Percentiles rank a stretch among this genome's conserved stretches.
Evolutionary conservation across 768 basidiomycete species (phyloP).

Genomic region (Tulasnella sp.): DNA sequence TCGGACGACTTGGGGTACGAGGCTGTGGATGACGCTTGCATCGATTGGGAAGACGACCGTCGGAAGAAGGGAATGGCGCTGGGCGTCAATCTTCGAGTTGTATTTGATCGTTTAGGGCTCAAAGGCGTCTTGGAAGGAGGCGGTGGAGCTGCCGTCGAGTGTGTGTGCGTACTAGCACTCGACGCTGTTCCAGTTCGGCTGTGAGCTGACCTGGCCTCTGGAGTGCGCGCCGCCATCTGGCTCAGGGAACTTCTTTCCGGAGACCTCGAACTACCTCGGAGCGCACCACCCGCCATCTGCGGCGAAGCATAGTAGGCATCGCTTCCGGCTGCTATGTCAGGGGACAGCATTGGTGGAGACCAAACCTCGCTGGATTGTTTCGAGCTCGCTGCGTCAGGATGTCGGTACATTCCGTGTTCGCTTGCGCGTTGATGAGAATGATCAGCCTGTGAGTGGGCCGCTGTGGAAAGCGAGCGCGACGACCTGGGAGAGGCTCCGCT

Average conservation of each 20-base stretch:
- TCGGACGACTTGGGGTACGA: slow-evolving; percentile 32
- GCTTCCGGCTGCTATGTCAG: background rate
- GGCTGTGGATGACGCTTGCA: slow-evolving; percentile 59
- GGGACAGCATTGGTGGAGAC: slow-evolving; percentile 14
- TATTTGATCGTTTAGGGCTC: slow-evolving; percentile 28
- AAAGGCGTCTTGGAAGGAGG: slow-evolving; percentile 28
- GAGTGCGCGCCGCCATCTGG: slow-evolving; percentile 22
- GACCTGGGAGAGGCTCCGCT: slow-evolving; percentile 19
- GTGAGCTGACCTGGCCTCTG: slow-evolving; percentile 39
- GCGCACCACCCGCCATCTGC: background rate
- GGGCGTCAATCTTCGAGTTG: slow-evolving; percentile 75
- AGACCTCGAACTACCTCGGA: slow-evolving; percentile 40
- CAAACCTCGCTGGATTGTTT: slow-evolving; percentile 14
- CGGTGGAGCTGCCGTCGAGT: slow-evolving; percentile 19
- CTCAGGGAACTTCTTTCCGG: slow-evolving; percentile 15
- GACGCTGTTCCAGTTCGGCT: slow-evolving; percentile 75
- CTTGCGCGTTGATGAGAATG: background rate
- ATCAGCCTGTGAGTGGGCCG: background rate
- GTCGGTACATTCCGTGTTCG: slow-evolving; percentile 10
- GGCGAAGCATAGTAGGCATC: slow-evolving; percentile 9
- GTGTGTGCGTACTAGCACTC: slow-evolving; percentile 61
- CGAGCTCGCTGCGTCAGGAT: slow-evolving; percentile 13
- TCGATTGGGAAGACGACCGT: slow-evolving; percentile 83
- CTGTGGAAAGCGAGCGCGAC: slow-evolving; percentile 17
- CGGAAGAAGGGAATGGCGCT: slow-evolving; percentile 94